Conservation (phyloP, 345 rosid species). For the Lagerstroemia speciosa region DNA sequence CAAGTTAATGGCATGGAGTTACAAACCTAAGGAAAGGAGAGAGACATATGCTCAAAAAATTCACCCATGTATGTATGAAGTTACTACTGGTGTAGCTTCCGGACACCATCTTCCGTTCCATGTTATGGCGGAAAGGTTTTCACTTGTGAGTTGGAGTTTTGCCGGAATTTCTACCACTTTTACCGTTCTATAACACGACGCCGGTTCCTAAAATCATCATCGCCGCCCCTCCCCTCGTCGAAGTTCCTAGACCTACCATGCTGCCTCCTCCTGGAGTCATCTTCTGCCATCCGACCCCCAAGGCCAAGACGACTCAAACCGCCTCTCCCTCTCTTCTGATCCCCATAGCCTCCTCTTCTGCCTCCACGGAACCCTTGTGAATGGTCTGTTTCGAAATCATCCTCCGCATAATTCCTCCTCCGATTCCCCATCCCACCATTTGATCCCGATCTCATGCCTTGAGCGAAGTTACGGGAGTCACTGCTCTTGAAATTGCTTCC, state of each 20-base stretch:
- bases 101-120: no score
- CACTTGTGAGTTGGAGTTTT: no score
- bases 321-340: not conserved
- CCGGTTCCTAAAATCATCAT: conserved; percentile 36
- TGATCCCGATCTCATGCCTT: not conserved
- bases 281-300: conserved; percentile 14
- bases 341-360: conserved; percentile 3
- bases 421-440: conserved; percentile 1
- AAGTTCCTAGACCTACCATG: conserved; percentile 4
- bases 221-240: conserved; percentile 10
- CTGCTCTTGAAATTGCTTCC: conserved; percentile 17
- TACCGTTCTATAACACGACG: not conserved
- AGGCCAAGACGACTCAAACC: conserved; percentile 9
- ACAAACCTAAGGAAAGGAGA: no score
- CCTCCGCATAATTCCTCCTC: conserved; percentile 13
- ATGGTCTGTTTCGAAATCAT: conserved; percentile 21
- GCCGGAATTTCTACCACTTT: no score
- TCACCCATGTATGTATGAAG: no score
- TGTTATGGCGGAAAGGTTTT: no score
- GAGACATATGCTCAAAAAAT: no score
- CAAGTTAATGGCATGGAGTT: no score
- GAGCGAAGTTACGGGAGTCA: conserved; percentile 12
- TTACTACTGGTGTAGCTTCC: no score
- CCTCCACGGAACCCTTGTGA: conserved; percentile 4
- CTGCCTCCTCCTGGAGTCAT: not conserved